A percentile compares a stretch with the other conserved stretches of the same genome.
Evolutionary conservation across 768 basidiomycete species (phyloP).

Genomic region (Suillus paluster): DNA sequence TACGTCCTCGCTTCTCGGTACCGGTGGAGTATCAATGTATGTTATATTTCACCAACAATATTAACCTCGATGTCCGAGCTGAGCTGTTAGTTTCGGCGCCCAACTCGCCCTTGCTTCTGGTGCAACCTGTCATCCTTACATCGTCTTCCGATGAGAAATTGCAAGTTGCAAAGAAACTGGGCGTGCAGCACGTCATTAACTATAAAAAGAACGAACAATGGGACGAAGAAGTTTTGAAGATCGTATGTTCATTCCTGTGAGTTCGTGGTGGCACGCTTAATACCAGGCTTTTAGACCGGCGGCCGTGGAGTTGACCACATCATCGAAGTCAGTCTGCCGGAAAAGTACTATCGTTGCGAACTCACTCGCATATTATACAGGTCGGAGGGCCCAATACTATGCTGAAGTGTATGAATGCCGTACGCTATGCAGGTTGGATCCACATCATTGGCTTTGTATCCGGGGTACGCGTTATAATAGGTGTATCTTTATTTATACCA

Average conservation of each 20-base stretch:
- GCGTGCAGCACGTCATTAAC: constrained; percentile 61
- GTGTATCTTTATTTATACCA: background rate
- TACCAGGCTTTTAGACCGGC: constrained; percentile 27
- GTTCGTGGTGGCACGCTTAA: background rate
- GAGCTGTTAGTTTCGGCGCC: constrained; percentile 50
- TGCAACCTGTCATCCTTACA: constrained; percentile 66
- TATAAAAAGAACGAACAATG: constrained; percentile 62
- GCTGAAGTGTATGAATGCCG: constrained; percentile 43
- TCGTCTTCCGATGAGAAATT: constrained; percentile 72
- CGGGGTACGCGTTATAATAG: constrained; percentile 29
- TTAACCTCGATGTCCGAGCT: background rate
- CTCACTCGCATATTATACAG: constrained; percentile 26
- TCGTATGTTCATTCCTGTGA: constrained; percentile 38
- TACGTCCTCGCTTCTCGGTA: constrained; percentile 59
- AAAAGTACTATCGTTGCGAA: background rate
- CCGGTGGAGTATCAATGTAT: constrained; percentile 60
- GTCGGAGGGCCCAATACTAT: constrained; percentile 61
- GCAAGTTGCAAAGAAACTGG: constrained; percentile 52
- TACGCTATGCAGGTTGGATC: constrained; percentile 47
- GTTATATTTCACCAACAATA: constrained; percentile 9
- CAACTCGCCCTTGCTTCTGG: constrained; percentile 68
- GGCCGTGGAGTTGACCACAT: constrained; percentile 41
- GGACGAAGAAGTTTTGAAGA: constrained; percentile 53
- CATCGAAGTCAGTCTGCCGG: constrained; percentile 24
- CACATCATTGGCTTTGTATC: constrained; percentile 58